Base-by-base conservation (phyloP, 1,284 basidiomycete genomes). In the Sporisorium iseilematis-ciliati region DNA sequence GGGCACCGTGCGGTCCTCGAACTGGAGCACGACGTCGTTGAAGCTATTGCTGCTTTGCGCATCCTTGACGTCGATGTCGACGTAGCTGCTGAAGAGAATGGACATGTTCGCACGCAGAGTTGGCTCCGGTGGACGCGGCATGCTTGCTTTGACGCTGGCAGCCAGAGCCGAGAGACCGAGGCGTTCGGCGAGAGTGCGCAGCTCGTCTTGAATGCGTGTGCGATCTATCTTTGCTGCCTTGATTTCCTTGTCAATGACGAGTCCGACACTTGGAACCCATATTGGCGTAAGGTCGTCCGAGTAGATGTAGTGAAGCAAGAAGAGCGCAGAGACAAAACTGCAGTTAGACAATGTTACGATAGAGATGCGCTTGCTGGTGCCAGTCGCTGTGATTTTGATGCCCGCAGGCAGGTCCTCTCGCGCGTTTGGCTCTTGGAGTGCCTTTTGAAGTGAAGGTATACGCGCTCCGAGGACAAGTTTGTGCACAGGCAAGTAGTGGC, bases 301-400 rank as follows among this genome's bases (percentile, higher is more conserved):
- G 86, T 98, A 98, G 12, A 98, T 84, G 82, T 96, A 98, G 51
- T 91, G 89, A 18, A 97, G 84, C 7, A 98, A 87, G 25, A 97
- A 88, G 10, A 97, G 88, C 5, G 92, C 86, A 0, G 93, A 88
- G 4, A 94, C 86, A 0, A 91, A 87, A 48, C 89, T 89, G 73
- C 89, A 89, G 3, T 29, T 91, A 79, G 57, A 84, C 78, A 57
- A 83, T 51, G 46, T 46, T 29, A 76, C 71, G 64, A 76, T 62
- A 23, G 64, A 73, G 50, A 66, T 43, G 23, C 51, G 45, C 8
- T 61, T 58, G 49, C 31, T 54, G 7, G 12, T 50, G 26, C 52
- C 50, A 7, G 55, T 45, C 10, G 66, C 43, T 0, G 52, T 20
- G 14, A 78, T 29, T 25, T 74, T 62, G 59, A 79, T 42, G 21